Evolutionary conservation across 169 alveolate genomes (phyloP), one percentile per base, ranked within the genome.

Genomic region (Theileria sp.): DNA sequence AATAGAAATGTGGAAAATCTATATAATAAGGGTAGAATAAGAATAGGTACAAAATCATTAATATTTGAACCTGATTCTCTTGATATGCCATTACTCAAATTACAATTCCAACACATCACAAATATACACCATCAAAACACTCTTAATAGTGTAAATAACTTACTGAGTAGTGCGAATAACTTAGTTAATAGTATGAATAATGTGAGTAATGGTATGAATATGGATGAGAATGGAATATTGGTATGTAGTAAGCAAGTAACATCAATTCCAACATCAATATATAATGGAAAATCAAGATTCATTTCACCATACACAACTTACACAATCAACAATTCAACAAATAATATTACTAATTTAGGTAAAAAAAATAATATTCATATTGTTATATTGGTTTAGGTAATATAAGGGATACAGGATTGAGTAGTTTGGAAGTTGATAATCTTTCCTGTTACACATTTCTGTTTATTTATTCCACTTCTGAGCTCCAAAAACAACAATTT

Each of bases 31-130:
- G 96, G 96, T 12, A 79, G 96, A 56, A 58, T 93, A n/a, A 62
- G 96, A 23, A 74, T 93, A 19, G 94, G 96, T 49, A 90, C 94
- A 7, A 93, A 88, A 70, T 88, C 94, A n/a, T 71, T 93, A 19
- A 87, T 92, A 7, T 90, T 93, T 36, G 96, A 93, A 68, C 96
- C 96, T 8, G 92, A 92, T 61, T 85, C 88, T 21, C 50, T 88
- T 50, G 88, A 86, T 30, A 82, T 80, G 49, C 93, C 91, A 7
- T 83, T 91, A 0, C 70, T 91, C 56, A 91, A 91, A 68, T 75
- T 91, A 71, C 88, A 89, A 32, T 90, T 87, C 69, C 80, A 77
- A 17, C 49, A 62, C 51, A 84, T 84, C 30, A 73, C 81, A 60
- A 0, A 70, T 68, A 76, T 84, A 58, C 79, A 66, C 21, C 54